Base-by-base conservation (phyloP, 2,329 filamentous ascomycete genomes). In the Penicillium sp. region DNA sequence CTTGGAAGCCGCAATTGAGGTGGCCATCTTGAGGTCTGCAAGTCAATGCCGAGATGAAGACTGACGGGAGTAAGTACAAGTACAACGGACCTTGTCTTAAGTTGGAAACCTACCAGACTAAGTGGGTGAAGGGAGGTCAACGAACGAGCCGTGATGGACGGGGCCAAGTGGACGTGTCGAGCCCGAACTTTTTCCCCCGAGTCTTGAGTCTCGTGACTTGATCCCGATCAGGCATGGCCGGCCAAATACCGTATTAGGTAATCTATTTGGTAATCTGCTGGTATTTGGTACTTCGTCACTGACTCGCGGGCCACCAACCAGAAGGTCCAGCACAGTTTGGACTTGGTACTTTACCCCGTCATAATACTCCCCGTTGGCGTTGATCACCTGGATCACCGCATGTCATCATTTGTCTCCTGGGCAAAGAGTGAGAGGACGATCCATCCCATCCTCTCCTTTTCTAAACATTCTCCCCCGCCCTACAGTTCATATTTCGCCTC, bases 1-100 rank as follows among this genome's bases (percentile, higher is more conserved):
- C 65, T 73, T 76, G 17, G 73, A 65, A 55, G 70, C 60, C 38
- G 68, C 60, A 58, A 75, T 56, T 53, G 68, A 70, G 59, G 72
- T 71, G 17, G 75, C 72, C 75, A 77, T 75, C 37, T 44, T 65
- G 38, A 30, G 33, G 50, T 64, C 45, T 40, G 59, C 47, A 19
- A 28, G 51, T 51, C 59, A 65, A 64, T 60, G 53, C 58, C 38
- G 19, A n/a, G 24, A 15, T 44, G 47, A n/a, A 15, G 19, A 30
- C 50, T 40, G 28, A 30, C 4, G 22, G 55, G 53, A 10, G 10
- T 55, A 6, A 49, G 38, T 26, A 33, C 47, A 19, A 50, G 42
- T 9, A 17, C 35, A 38, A 47, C 1, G 30, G 26, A 19, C 3
- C 30, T 9, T 19, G 4, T 9, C 10, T 35, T 22, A 13, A 33